Evolutionary conservation across 2,329 filamentous ascomycete species (phyloP), one percentile per base, ranked within the genome.

Genomic region (Incumbomyces lentus): DNA sequence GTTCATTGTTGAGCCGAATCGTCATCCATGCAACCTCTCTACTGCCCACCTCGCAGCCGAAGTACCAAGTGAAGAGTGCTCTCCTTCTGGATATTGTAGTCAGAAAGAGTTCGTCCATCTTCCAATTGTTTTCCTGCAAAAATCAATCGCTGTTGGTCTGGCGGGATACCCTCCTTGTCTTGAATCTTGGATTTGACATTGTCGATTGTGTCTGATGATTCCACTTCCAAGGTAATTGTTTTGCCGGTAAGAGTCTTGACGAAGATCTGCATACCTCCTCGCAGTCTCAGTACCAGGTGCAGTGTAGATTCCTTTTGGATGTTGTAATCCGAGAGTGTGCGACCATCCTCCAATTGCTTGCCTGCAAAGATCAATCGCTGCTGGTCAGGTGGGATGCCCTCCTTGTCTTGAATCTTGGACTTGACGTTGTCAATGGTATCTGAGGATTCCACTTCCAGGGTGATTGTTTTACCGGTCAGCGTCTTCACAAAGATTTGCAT

Each of bases 21-120:
- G 22, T 26, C 22, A 26, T 26, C 4, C 5, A 26, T 26, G 22
- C 8, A 8, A 26, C 22, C 22, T 26, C 22, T 26, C 22, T 26
- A 26, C 8, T 8, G 22, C 8, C 90, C 92, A 80, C 92, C 92
- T 81, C 90, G 92, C 54, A 98, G 88, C 69, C 92, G 87, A 64
- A 98, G 84, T 64, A 98, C 92, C 63, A 96, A 78, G 76, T 98
- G 92, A 60, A 98, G 88, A 64, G 92, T 98, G 62, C 82, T 88
- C 82, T 96, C 90, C 84, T 98, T 98, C 83, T 98, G 92, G 79
- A 98, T 96, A 84, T 96, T 98, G 86, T 98, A 98, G 78, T 98
- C 92, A 68, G 85, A 92, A 60, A 98, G 87, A 64, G 92, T 96
- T 67, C 92, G 90, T 72, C 92, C 92, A 68, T 98, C 92, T 78